Base-by-base conservation (phyloP, 2,329 filamentous ascomycete genomes). In the Cytospora piceicola region DNA sequence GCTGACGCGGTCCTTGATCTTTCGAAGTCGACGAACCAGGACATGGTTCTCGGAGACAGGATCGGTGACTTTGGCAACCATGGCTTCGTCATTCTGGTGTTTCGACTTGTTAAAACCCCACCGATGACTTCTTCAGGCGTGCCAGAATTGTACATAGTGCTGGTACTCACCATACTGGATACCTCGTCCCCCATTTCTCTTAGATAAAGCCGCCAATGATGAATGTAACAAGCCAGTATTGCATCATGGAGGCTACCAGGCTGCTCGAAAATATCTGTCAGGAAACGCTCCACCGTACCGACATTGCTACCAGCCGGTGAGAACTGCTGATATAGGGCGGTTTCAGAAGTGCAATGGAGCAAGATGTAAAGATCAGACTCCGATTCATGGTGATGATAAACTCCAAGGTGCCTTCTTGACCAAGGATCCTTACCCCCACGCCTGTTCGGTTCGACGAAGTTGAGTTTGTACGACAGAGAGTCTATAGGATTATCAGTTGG, bases 151-250 rank as follows among this genome's bases (percentile, higher is more conserved):
- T 49, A 34, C 15, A 1, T 2, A 9, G 14, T 4, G 2, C 32
- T 12, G 24, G 6, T 3, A 58, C 64, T 20, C 39, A 61, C 68
- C 42, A 69, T 66, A 12, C 20, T 22, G 4, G 54, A 56, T 6
- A 67, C 49, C 24, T 67, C 55, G 4, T 61, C 58, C 11, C 68
- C 68, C n/a, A 62, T 46, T 8, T 63, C 54, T 17, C 58, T 52
- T n/a, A 69, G 52, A 42, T 69, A 69, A 20, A 63, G 59, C 24
- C 64, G 54, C 68, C 68, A 69, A 17, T 66, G 56, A 30, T 63
- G 63, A 30, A 54, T 34, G 34, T 69, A 68, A 36, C 58, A 55
- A 42, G 58, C 55, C 20, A 69, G 52, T 7, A 69, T 36, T 9
- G 60, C 29, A 32, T 51, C 29, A 27, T 69, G 68, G 2, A 69